These are phyloP conservation scores for Zelonia costaricensis DNA, from an alignment of 208 protist species.

Conservation along the genomic window DNA sequence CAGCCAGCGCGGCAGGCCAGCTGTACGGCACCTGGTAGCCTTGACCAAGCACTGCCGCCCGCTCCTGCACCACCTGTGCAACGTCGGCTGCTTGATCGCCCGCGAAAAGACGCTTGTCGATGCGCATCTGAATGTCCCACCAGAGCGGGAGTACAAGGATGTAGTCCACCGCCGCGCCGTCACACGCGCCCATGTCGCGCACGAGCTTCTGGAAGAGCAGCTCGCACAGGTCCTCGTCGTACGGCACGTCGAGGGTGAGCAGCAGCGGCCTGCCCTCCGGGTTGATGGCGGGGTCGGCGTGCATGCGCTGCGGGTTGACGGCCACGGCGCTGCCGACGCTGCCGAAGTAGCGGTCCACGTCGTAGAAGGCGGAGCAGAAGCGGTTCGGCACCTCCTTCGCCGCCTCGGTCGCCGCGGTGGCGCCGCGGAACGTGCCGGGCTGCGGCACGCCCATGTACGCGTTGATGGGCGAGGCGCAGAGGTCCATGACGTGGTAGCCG, in stretches of 20 bases:
- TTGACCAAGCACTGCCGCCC: conserved; percentile 51
- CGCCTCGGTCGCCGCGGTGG: conserved; percentile 5
- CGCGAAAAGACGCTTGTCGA: conserved; percentile 69
- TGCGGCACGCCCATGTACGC: conserved; percentile 76
- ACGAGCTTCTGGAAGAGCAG: conserved; percentile 80
- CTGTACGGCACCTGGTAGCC: conserved; percentile 61
- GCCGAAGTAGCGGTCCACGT: conserved; percentile 87
- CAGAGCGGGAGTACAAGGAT: conserved; percentile 85
- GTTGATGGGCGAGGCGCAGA: conserved; percentile 90
- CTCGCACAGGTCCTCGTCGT: conserved; percentile 91
- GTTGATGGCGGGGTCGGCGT: conserved; percentile 34
- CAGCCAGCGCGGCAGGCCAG: conserved; percentile 58
- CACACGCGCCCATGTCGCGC: conserved; percentile 50
- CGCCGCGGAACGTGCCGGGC: conserved; percentile 1
- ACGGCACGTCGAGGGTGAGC: conserved; percentile 86
- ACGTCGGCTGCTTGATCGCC: conserved; percentile 16
- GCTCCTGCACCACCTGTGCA: conserved; percentile 37
- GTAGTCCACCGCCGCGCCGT: conserved; percentile 58
- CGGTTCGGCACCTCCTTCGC: conserved; percentile 56
- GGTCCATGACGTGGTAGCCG: conserved; percentile 85
- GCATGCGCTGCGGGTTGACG: conserved; percentile 48
- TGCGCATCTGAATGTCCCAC: conserved; percentile 75
- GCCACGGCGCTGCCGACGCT: conserved; percentile 82
- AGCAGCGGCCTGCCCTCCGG: conserved; percentile 50
- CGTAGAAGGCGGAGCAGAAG: conserved; percentile 88